Conservation (phyloP, 306 rosid genomes). For the Quercus mongolica region DNA sequence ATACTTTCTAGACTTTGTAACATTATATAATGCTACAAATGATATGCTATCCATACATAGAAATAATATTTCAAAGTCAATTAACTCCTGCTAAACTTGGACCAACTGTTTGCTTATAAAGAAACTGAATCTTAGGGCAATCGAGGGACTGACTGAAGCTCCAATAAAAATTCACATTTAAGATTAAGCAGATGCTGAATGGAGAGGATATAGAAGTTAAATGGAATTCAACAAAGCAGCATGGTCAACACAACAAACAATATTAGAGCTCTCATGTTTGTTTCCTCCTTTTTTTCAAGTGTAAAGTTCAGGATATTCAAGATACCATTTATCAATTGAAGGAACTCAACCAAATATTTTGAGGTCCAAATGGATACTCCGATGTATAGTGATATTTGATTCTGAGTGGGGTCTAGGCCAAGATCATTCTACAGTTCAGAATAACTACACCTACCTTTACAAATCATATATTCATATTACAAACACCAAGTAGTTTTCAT, state of each 20-base stretch:
- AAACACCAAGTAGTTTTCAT: constrained; percentile 33
- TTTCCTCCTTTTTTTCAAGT: neutral
- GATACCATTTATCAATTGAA: neutral
- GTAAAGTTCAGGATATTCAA: neutral
- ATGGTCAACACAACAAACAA: neutral
- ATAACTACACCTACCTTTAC: constrained; percentile 20
- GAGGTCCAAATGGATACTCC: neutral
- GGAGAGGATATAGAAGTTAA: neutral
- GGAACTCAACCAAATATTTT: neutral
- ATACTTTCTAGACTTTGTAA: constrained; percentile 16
- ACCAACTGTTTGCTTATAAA: constrained; percentile 16
- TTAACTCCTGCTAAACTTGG: constrained; percentile 15
- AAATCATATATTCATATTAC: constrained; percentile 19
- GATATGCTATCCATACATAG: constrained; percentile 9
- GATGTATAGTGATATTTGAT: neutral
- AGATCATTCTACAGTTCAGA: constrained; percentile 7
- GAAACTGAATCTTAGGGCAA: neutral
- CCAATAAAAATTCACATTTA: neutral
- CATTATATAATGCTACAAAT: constrained; percentile 24
- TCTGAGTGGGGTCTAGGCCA: constrained; percentile 3
- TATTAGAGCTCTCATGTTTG: neutral
- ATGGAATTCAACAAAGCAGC: neutral
- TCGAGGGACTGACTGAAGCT: neutral
- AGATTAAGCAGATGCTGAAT: neutral
- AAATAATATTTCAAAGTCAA: constrained; percentile 28